Evolutionary conservation across 2,329 filamentous ascomycete genomes (phyloP).

Genomic region (Pseudopyricularia cyperi): DNA sequence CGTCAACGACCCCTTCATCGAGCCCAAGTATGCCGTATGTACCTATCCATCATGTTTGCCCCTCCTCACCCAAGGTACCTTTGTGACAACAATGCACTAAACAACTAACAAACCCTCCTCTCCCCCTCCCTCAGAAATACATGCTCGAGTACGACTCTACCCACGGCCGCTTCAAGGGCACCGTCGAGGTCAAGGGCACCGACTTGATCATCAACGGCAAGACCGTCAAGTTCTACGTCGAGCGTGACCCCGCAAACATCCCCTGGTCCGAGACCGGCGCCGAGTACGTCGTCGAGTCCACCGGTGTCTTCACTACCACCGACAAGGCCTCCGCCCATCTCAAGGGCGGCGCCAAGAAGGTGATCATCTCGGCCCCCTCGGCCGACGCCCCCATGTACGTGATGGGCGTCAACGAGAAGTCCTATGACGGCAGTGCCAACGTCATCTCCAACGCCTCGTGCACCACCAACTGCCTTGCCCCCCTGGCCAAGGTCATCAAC

Average conservation of each 20-base stretch:
- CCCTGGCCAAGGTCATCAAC: slow-evolving; percentile 97
- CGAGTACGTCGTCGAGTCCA: slow-evolving; percentile 93
- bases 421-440: slow-evolving; percentile 79
- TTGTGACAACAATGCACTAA: slow-evolving; percentile 1
- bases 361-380: slow-evolving; percentile 82
- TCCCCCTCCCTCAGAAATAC: slow-evolving; percentile 55
- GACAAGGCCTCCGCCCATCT: slow-evolving; percentile 93
- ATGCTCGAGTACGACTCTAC: slow-evolving; percentile 99
- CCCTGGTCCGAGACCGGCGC: slow-evolving; percentile 81
- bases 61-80: too few species aligned
- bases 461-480: slow-evolving; percentile 99
- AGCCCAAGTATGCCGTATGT: slow-evolving; percentile 92
- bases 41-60: slow-evolving; percentile 3
- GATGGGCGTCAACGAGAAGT: slow-evolving; percentile 96
- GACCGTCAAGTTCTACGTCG: slow-evolving; percentile 85
- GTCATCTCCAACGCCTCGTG: slow-evolving; percentile 99
- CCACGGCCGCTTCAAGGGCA: slow-evolving; percentile 94
- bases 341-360: slow-evolving; percentile 96
- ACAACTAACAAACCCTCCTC: neutral
- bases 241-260: slow-evolving; percentile 81
- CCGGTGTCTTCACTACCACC: slow-evolving; percentile 97
- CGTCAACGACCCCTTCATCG: slow-evolving; percentile 99
- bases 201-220: slow-evolving; percentile 87
- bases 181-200: slow-evolving; percentile 57
- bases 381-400: slow-evolving; percentile 99